phyloP scores from a whole-genome alignment of 208 protist genomes.

The Trypanosoma theileri region DNA sequence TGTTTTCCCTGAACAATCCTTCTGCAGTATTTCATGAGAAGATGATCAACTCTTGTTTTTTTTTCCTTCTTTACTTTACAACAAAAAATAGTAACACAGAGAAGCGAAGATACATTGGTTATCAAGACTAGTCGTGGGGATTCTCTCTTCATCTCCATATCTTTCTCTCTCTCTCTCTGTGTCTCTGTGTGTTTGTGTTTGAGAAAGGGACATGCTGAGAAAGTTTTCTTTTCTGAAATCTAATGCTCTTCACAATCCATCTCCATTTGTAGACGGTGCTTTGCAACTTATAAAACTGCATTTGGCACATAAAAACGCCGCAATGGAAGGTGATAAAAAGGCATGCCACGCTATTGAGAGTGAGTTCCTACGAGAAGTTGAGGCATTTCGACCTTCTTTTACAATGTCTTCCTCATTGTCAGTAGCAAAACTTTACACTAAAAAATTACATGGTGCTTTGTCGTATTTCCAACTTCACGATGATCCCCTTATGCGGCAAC shows the following conservation, averaged over 20 bases:
- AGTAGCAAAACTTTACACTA: conserved; percentile 71
- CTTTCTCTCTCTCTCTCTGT: background rate
- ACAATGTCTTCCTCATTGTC: conserved; percentile 73
- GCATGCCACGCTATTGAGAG: conserved; percentile 73
- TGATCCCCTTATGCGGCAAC: conserved; percentile 79
- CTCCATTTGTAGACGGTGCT: conserved; percentile 71
- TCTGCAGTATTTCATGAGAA: too few relatives aligned
- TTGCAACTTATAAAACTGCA: conserved; percentile 86
- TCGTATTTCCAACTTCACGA: conserved; percentile 79
- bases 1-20: background rate
- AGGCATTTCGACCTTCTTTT: conserved; percentile 79
- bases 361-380: conserved; percentile 79
- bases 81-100: too few relatives aligned
- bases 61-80: too few relatives aligned
- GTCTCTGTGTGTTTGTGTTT: background rate
- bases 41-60: too few relatives aligned
- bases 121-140: too few relatives aligned
- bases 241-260: conserved; percentile 31
- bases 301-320: conserved; percentile 74
- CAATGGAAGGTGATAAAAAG: conserved; percentile 47
- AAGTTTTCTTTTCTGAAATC: conserved; percentile 17
- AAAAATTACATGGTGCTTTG: conserved; percentile 63
- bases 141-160: background rate
- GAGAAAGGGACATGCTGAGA: conserved; percentile 21
- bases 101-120: too few relatives aligned